These are phyloP conservation scores for Alectoria sarmentosa DNA, from an alignment of 495 filamentous ascomycete genomes.

Conservation along the genomic window DNA sequence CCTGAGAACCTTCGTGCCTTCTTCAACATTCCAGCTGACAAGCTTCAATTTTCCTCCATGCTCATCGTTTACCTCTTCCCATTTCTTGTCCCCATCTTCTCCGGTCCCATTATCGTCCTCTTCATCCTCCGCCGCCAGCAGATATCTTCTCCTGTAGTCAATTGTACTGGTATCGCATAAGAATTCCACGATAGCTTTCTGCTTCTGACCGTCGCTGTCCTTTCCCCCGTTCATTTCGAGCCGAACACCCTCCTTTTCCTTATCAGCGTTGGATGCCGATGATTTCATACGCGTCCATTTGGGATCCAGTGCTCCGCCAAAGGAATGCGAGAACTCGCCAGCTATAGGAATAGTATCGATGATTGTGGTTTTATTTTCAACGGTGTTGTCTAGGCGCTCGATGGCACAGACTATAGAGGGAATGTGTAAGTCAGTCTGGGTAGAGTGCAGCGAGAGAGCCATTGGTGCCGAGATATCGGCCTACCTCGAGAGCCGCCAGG, in stretches of 20 bases:
- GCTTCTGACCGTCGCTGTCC: constrained; percentile 41
- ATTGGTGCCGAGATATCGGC: constrained; percentile 19
- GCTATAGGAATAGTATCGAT: constrained; percentile 62
- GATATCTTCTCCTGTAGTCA: constrained; percentile 23
- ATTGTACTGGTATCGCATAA: constrained; percentile 46
- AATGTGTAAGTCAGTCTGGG: constrained; percentile 2
- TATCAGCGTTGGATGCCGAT: constrained; percentile 49
- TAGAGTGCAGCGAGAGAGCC: not conserved
- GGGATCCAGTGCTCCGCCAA: constrained; percentile 51
- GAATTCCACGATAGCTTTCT: constrained; percentile 71
- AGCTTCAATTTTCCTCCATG: constrained; percentile 58
- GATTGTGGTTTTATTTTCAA: constrained; percentile 37
- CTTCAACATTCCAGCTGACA: constrained; percentile 55
- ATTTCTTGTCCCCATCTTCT: constrained; percentile 29
- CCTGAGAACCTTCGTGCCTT: constrained; percentile 49
- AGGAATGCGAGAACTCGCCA: constrained; percentile 50
- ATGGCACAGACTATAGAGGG: constrained; percentile 67
- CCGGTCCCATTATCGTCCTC: constrained; percentile 22
- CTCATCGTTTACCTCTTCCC: constrained; percentile 32
- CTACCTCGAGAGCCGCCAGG: constrained; percentile 54
- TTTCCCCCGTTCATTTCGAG: constrained; percentile 63
- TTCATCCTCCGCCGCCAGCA: constrained; percentile 32
- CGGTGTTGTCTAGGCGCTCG: constrained; percentile 41
- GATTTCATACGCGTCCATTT: constrained; percentile 55
- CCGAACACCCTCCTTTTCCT: constrained; percentile 58